These are phyloP conservation scores for Tulasnella sp. DNA, from an alignment of 768 basidiomycete genomes.

Conservation along the genomic window DNA sequence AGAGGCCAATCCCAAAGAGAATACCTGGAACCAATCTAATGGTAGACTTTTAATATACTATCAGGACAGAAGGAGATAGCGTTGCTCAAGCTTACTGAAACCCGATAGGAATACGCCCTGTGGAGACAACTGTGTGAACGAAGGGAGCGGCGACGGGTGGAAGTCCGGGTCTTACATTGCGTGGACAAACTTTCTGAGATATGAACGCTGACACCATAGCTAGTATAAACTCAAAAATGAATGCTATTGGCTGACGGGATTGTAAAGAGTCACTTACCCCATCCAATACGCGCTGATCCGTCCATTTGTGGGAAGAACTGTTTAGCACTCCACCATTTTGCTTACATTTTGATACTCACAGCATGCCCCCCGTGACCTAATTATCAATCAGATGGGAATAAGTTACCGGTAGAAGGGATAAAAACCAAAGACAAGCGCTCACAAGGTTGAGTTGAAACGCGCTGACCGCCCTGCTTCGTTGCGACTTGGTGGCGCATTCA, in stretches of 20 bases:
- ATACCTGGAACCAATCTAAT: slow-evolving; percentile 7
- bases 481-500: slow-evolving; percentile 11
- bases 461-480: slow-evolving; percentile 3
- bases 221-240: neutral
- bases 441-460: slow-evolving; percentile 12
- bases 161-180: slow-evolving; percentile 9
- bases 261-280: slow-evolving; percentile 5
- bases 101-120: slow-evolving; percentile 10
- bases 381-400: neutral
- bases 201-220: slow-evolving; percentile 12
- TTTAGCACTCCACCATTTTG: neutral
- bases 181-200: neutral
- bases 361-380: slow-evolving; percentile 13
- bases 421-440: neutral
- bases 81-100: no score
- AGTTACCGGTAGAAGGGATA: neutral
- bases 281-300: slow-evolving; percentile 8
- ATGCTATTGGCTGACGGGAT: neutral
- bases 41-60: no score
- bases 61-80: no score
- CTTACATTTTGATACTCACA: neutral
- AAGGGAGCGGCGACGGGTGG: neutral
- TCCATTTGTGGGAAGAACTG: neutral
- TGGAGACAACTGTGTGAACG: no score
- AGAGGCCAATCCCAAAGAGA: slow-evolving; percentile 8